These are phyloP conservation scores for Grosmannia huntii DNA, from an alignment of 2,329 filamentous ascomycete genomes.

Conservation along the genomic window DNA sequence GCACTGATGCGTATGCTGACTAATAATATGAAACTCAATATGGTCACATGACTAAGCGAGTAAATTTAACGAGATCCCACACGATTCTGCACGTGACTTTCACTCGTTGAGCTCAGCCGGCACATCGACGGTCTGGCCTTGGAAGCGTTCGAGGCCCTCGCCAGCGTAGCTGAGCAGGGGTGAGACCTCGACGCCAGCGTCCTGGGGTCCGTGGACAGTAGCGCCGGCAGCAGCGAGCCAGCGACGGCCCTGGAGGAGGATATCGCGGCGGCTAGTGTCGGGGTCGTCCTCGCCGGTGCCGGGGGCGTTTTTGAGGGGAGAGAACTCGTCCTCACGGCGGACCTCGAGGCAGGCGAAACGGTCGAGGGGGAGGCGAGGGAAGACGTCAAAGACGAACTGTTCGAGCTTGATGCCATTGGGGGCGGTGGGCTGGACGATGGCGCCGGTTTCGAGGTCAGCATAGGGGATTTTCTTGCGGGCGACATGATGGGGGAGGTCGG, in stretches of 20 bases:
- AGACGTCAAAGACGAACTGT: conserved; percentile 98
- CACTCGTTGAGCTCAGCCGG: conserved; percentile 35
- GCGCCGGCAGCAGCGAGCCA: conserved; percentile 76
- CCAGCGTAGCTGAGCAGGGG: conserved; percentile 81
- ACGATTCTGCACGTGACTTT: background rate
- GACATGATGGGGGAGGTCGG: conserved; percentile 86
- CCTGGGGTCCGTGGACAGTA: conserved; percentile 47
- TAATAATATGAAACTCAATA: background rate
- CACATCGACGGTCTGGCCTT: conserved; percentile 38
- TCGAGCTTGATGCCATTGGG: conserved; percentile 98
- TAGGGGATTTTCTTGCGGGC: conserved; percentile 97
- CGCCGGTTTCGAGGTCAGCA: conserved; percentile 62
- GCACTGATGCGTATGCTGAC: background rate
- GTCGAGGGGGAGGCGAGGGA: conserved; percentile 71
- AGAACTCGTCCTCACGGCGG: conserved; percentile 94
- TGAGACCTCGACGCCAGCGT: conserved; percentile 73
- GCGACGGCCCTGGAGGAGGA: conserved; percentile 76
- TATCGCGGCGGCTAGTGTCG: conserved; percentile 82
- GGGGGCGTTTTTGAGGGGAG: conserved; percentile 79
- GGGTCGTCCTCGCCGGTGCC: conserved; percentile 86
- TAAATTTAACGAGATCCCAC: background rate
- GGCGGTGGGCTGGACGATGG: conserved; percentile 78
- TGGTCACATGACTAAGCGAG: background rate
- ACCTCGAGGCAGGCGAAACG: conserved; percentile 97
- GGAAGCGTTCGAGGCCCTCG: conserved; percentile 46